Base-by-base conservation (phyloP, 75 land plant genomes). In the Picea sitchensis region DNA sequence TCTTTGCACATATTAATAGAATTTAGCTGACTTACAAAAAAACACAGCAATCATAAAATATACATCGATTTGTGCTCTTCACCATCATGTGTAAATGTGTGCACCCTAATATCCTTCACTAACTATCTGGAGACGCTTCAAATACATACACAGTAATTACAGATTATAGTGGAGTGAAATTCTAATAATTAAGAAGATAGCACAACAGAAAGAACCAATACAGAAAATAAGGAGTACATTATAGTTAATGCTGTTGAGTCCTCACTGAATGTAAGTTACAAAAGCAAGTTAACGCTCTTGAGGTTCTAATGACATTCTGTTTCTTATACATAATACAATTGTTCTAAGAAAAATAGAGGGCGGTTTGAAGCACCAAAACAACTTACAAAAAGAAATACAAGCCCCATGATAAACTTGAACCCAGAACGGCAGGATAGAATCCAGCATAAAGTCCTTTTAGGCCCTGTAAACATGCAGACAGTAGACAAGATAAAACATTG, bases 301-400 rank as follows among this genome's bases (percentile, higher is more conserved):
- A 8, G 54, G 1, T 41, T 71, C 44, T n/a, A n/a, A 41, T n/a
- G 41, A 20, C 23, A 44, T 71, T 71, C 44, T 71, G 74, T 41
- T 71, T 71, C 21, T 71, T 38, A 36, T 8, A 41, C 1, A 71
- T 71, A 38, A 71, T 71, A 44, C 21, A 12, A 47, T 41, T 41
- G 51, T 44, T 51, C 18, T 41, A 71, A 71, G 54, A 14, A 71
- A 26, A 61, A 76, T 26, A 60, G 20, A 76, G 69, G 54, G 23
- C n/a, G 36, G 72, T 31, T 76, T 78, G 79, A 76, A 20, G 31
- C 38, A 31, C 23, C 59, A 58, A 76, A 81, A 67, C 6, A n/a
- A 84, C 95, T 88, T 84, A 94, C 92, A 96, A 90, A 86, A 94
- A 95, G 80, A 97, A 97, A 78, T 97, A 97, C 62, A 97, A 80